These are phyloP conservation scores for Aspergillus sojae DNA, from an alignment of 2,329 filamentous ascomycete species.

Conservation along the genomic window DNA sequence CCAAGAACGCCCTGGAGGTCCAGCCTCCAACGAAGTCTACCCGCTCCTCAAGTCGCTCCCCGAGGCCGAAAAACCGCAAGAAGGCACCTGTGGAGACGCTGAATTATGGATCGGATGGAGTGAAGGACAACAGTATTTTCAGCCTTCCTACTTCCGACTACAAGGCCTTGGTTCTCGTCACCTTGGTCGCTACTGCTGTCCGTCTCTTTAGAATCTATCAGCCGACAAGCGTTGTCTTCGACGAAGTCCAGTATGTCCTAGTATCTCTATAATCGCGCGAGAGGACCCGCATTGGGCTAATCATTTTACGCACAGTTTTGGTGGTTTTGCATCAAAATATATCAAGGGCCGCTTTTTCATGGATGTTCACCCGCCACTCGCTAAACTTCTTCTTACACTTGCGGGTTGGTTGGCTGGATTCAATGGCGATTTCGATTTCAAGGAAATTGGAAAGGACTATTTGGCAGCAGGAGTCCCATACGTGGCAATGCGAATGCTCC, in stretches of 20 bases:
- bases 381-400: slow-evolving; percentile 94
- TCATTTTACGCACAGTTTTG: slow-evolving; percentile 66
- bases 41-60: slow-evolving; percentile 44
- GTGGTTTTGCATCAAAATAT: slow-evolving; percentile 97
- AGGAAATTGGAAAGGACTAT: slow-evolving; percentile 99
- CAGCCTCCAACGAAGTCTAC: slow-evolving; percentile 36
- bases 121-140: slow-evolving; percentile 90
- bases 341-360: slow-evolving; percentile 99
- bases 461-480: slow-evolving; percentile 92
- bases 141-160: slow-evolving; percentile 83
- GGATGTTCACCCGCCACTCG: slow-evolving; percentile 98
- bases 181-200: slow-evolving; percentile 74
- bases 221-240: slow-evolving; percentile 94
- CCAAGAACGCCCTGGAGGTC: slow-evolving; percentile 40
- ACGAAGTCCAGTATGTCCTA: slow-evolving; percentile 89
- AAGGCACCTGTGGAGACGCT: slow-evolving; percentile 31
- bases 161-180: slow-evolving; percentile 72
- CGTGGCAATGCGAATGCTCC: slow-evolving; percentile 94
- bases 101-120: slow-evolving; percentile 52
- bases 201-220: slow-evolving; percentile 95
- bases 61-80: slow-evolving; percentile 41
- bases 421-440: slow-evolving; percentile 95
- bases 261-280: neutral
- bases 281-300: slow-evolving; percentile 10
- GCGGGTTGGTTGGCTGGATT: slow-evolving; percentile 95